Base-by-base conservation (phyloP, 2,329 filamentous ascomycete species). In the Zymoseptoria passerinii region DNA sequence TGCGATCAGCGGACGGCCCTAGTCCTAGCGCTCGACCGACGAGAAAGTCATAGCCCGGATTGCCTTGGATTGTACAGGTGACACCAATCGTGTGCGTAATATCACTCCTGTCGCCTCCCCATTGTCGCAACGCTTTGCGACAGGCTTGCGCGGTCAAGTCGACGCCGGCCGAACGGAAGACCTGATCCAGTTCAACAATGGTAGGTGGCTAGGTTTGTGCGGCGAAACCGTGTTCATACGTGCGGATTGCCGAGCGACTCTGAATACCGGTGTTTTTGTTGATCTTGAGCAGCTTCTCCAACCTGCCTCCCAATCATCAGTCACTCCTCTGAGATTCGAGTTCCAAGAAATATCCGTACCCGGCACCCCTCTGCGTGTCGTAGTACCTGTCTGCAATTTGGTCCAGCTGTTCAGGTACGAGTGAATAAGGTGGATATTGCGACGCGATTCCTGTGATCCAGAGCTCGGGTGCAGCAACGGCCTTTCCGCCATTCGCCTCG, bases 91-190 rank as follows among this genome's bases (percentile, higher is more conserved):
- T n/a, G n/a, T n/a, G n/a, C n/a, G n/a, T n/a, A n/a, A n/a, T n/a
- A n/a, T n/a, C n/a, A n/a, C n/a, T n/a, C n/a, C n/a, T n/a, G n/a
- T n/a, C n/a, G n/a, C n/a, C n/a, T n/a, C n/a, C n/a, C n/a, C n/a
- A n/a, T n/a, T n/a, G n/a, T n/a, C n/a, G n/a, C n/a, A n/a, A n/a
- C n/a, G 72, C 73, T 29, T 70, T 70, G 3, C 63, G 62, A 48
- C 71, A 73, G 1, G 73, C 73, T 2, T 63, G 55, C 1, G 65
- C 63, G 0, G 72, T 65, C 10, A 75, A 63, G 2, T 67, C 58
- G 0, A 73, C 68, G 1, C 72, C 73, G 48, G 9, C 18, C 18
- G 10, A 8, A 23, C 48, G 48, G 48, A 50, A 50, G 48, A 50
- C 16, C 8, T n/a, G 9, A n/a, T 50, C 48, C 8, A 19, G 9